Conservation (phyloP, 768 basidiomycete species). For the Pseudohyphozyma bogoriensis region DNA sequence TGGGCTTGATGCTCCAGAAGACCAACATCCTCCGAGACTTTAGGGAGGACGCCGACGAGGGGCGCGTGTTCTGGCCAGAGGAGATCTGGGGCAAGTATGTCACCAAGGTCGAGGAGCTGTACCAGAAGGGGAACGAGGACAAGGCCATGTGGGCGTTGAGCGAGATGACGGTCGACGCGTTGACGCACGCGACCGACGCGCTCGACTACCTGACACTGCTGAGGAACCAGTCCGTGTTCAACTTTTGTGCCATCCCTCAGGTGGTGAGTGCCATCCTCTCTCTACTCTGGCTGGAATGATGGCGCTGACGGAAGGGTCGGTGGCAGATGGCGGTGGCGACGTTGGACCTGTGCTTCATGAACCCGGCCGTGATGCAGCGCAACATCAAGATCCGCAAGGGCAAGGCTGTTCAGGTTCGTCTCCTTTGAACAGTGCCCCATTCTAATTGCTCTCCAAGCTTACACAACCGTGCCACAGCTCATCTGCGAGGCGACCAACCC, state of each 20-base stretch:
- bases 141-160: slow-evolving; percentile 71
- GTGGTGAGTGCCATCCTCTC: too few relatives aligned
- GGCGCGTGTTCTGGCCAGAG: slow-evolving; percentile 84
- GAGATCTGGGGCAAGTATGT: slow-evolving; percentile 65
- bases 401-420: slow-evolving; percentile 64
- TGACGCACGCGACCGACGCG: slow-evolving; percentile 71
- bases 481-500: slow-evolving; percentile 90
- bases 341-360: slow-evolving; percentile 85
- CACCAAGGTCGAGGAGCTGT: slow-evolving; percentile 45
- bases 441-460: background rate
- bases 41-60: slow-evolving; percentile 76
- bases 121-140: slow-evolving; percentile 46
- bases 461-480: slow-evolving; percentile 52
- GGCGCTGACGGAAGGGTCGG: too few relatives aligned
- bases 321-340: slow-evolving; percentile 99
- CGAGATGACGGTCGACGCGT: slow-evolving; percentile 78
- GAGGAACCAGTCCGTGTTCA: slow-evolving; percentile 85
- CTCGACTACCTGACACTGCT: slow-evolving; percentile 81
- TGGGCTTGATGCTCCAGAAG: slow-evolving; percentile 94
- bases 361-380: slow-evolving; percentile 66
- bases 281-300: too few relatives aligned
- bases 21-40: slow-evolving; percentile 96
- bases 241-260: slow-evolving; percentile 88
- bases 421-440: background rate
- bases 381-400: slow-evolving; percentile 96